Conservation (phyloP, 2,329 filamentous ascomycete species). For the Penicillium digitatum region DNA sequence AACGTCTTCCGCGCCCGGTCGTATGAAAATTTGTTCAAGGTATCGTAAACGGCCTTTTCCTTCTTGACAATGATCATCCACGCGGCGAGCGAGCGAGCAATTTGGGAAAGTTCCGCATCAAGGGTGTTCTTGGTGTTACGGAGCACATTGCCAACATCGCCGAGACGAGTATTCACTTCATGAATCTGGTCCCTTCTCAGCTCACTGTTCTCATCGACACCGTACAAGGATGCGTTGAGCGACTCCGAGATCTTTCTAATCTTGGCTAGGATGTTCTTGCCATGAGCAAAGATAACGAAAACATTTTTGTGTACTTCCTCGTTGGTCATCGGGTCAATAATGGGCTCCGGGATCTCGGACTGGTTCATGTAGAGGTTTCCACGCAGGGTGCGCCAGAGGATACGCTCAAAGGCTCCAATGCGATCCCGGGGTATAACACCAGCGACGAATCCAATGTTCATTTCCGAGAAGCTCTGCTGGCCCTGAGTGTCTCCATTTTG, state of each 20-base stretch:
- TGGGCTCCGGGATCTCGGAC: constrained; percentile 90
- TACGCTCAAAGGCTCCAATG: constrained; percentile 92
- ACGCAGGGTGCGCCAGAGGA: constrained; percentile 92
- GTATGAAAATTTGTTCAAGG: constrained; percentile 93
- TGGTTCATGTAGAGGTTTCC: constrained; percentile 99
- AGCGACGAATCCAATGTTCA: constrained; percentile 98
- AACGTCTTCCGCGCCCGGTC: constrained; percentile 92
- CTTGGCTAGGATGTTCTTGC: constrained; percentile 97
- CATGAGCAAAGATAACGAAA: constrained; percentile 98
- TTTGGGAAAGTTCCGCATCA: constrained; percentile 87
- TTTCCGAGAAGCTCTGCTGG: constrained; percentile 86
- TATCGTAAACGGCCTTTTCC: constrained; percentile 96
- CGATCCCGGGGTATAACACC: constrained; percentile 92
- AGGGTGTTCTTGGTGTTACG: constrained; percentile 93
- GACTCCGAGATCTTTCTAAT: constrained; percentile 99
- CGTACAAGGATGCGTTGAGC: constrained; percentile 91
- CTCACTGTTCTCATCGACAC: constrained; percentile 95
- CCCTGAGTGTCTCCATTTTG: constrained; percentile 61
- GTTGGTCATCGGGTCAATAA: constrained; percentile 88
- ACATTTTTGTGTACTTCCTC: constrained; percentile 95
- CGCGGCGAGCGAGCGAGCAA: constrained; percentile 83
- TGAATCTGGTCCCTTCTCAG: constrained; percentile 92
- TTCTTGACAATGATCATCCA: constrained; percentile 99
- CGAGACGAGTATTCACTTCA: constrained; percentile 89
- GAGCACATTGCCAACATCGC: constrained; percentile 86